Evolutionary conservation across 805 yeast species (phyloP).

Genomic region (Saccharomycopsis sp.): DNA sequence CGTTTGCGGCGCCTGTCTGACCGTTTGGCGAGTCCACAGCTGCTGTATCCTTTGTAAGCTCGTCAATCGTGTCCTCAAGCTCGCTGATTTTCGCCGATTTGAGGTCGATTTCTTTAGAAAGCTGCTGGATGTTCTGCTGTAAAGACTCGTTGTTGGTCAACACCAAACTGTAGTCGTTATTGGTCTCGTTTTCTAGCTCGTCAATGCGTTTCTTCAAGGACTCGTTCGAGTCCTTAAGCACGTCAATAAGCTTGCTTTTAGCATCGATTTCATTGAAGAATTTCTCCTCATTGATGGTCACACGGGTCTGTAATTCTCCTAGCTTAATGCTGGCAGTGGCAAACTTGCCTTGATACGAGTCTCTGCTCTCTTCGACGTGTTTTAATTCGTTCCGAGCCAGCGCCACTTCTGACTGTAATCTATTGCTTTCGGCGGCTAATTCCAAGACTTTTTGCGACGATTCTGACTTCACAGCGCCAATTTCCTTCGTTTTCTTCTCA

Average conservation of each 20-base stretch:
- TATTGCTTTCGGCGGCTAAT: not conserved
- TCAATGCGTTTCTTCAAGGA: constrained; percentile 47
- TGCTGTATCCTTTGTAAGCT: too few species aligned
- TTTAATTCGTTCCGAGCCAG: constrained; percentile 27
- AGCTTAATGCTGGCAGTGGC: constrained; percentile 40
- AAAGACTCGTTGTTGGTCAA: constrained; percentile 29
- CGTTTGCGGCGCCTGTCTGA: constrained; percentile 18
- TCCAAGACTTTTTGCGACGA: not conserved
- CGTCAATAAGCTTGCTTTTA: constrained; percentile 54
- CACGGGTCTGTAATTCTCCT: constrained; percentile 41
- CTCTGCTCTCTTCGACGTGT: not conserved
- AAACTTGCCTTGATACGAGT: constrained; percentile 33
- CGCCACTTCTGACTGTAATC: constrained; percentile 28
- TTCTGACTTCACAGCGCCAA: constrained; percentile 24
- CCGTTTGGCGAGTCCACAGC: too few species aligned
- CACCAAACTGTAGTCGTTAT: constrained; percentile 33
- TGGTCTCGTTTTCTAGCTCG: constrained; percentile 45
- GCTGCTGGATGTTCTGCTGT: constrained; percentile 30
- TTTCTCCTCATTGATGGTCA: constrained; percentile 39
- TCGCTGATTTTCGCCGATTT: constrained; percentile 35
- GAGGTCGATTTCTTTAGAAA: constrained; percentile 31
- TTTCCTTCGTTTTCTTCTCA: constrained; percentile 28
- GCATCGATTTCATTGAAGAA: constrained; percentile 51
- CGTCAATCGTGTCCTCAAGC: constrained; percentile 40
- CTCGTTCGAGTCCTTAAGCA: constrained; percentile 47